phyloP scores from a whole-genome alignment of 1,284 basidiomycete species.

The Naganishia cerealis region DNA sequence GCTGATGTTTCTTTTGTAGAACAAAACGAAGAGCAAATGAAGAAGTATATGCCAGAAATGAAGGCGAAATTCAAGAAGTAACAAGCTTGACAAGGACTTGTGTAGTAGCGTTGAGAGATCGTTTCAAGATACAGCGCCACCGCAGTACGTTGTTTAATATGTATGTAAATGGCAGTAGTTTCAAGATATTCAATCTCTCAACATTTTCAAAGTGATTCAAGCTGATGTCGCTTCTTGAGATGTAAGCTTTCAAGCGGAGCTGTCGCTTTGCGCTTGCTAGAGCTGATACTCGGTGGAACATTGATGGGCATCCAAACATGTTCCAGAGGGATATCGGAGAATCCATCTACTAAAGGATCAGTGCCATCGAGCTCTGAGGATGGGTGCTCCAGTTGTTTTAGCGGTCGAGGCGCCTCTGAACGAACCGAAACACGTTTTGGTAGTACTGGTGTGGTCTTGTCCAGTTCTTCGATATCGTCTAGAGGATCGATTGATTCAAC shows the following conservation, averaged over 20 bases:
- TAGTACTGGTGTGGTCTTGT: slow-evolving; percentile 16
- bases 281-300: neutral
- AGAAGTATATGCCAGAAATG: slow-evolving; percentile 13
- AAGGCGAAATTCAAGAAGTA: slow-evolving; percentile 22
- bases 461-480: slow-evolving; percentile 26
- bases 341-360: slow-evolving; percentile 13
- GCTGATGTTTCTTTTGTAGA: neutral
- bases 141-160: neutral
- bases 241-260: neutral
- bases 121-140: neutral
- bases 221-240: neutral
- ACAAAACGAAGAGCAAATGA: slow-evolving; percentile 11
- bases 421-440: slow-evolving; percentile 3
- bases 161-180: neutral
- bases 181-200: neutral
- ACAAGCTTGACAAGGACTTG: neutral
- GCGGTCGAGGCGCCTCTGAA: neutral
- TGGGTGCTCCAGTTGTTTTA: neutral
- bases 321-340: slow-evolving; percentile 10
- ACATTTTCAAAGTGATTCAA: neutral
- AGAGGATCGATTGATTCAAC: slow-evolving; percentile 19
- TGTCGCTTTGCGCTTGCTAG: slow-evolving; percentile 10
- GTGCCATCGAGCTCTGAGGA: slow-evolving; percentile 14
- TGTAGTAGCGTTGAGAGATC: neutral
- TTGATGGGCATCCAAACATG: neutral